Conservation (phyloP, 2,329 filamentous ascomycete genomes). For the Tolypocladium amazonense region DNA sequence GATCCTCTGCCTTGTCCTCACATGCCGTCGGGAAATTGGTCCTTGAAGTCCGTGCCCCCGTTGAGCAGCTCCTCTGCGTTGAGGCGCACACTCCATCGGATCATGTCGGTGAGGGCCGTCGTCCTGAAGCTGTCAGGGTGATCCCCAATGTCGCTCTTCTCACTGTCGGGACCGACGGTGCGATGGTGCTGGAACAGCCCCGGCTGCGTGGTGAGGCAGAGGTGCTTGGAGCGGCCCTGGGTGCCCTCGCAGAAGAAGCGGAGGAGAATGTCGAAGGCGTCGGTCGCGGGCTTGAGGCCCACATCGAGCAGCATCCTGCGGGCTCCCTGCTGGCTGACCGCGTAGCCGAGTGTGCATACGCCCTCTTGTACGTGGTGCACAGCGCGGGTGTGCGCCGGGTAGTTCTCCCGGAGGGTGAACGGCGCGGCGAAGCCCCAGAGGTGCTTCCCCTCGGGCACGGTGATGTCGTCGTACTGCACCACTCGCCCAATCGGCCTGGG, state of each 20-base stretch:
- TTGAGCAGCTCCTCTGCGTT: constrained; percentile 27
- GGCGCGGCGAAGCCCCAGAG: constrained; percentile 23
- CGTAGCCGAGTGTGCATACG: constrained; percentile 32
- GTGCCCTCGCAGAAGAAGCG: constrained; percentile 33
- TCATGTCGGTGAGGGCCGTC: constrained; percentile 18
- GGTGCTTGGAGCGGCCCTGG: constrained; percentile 20
- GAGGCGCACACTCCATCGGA: constrained; percentile 28
- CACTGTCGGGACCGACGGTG: constrained; percentile 21
- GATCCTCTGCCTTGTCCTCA: neutral
- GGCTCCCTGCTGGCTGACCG: constrained; percentile 31
- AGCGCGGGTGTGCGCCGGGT: constrained; percentile 31
- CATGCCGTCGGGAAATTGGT: constrained; percentile 7
- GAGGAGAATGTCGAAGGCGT: constrained; percentile 32
- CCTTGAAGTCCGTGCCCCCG: constrained; percentile 17
- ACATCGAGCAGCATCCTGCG: constrained; percentile 30
- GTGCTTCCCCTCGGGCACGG: constrained; percentile 21
- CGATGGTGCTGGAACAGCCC: constrained; percentile 36
- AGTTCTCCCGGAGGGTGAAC: constrained; percentile 20
- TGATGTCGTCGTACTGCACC: constrained; percentile 20
- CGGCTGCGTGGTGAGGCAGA: constrained; percentile 29
- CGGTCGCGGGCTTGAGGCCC: constrained; percentile 26
- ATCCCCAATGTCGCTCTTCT: constrained; percentile 25
- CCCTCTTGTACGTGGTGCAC: constrained; percentile 29
- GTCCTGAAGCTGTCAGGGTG: constrained; percentile 19
- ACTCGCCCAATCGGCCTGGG: constrained; percentile 18